Percentiles rank a stretch among this genome's conserved stretches.
Evolutionary conservation across 805 yeast genomes (phyloP).

Genomic region (Scheffersomyces coipomensis): DNA sequence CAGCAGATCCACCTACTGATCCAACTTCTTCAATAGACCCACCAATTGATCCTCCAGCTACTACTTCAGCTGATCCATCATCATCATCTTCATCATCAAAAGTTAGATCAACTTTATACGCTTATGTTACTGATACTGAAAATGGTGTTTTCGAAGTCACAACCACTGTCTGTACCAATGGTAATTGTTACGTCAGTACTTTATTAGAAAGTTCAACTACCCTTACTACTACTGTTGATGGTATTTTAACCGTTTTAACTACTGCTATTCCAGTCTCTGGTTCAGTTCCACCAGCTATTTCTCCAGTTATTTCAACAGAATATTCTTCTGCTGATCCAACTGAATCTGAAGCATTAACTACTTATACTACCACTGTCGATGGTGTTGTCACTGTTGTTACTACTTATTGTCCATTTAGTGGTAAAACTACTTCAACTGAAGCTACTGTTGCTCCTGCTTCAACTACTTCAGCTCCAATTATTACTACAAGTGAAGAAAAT

Average conservation of each 20-base stretch:
- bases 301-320: too few species aligned
- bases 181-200: slow-evolving; percentile 34
- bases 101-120: slow-evolving; percentile 12
- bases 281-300: background rate
- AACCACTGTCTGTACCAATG: slow-evolving; percentile 28
- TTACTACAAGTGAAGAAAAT: slow-evolving; percentile 5
- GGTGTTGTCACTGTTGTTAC: slow-evolving; percentile 37
- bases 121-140: slow-evolving; percentile 21
- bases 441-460: slow-evolving; percentile 9
- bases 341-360: slow-evolving; percentile 13
- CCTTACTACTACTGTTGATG: slow-evolving; percentile 36
- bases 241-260: slow-evolving; percentile 35
- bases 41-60: background rate
- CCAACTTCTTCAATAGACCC: background rate
- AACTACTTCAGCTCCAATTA: slow-evolving; percentile 5
- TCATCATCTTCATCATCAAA: background rate
- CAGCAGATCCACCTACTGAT: too few species aligned
- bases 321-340: background rate
- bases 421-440: slow-evolving; percentile 2
- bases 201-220: slow-evolving; percentile 25
- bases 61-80: slow-evolving; percentile 1
- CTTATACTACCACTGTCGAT: slow-evolving; percentile 35
- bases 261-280: slow-evolving; percentile 16
- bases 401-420: slow-evolving; percentile 32
- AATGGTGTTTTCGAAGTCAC: slow-evolving; percentile 13